A percentile compares a stretch with the other conserved stretches of the same genome.
Conservation (phyloP, 2,329 filamentous ascomycete genomes). For the Metarhizium brunneum region DNA sequence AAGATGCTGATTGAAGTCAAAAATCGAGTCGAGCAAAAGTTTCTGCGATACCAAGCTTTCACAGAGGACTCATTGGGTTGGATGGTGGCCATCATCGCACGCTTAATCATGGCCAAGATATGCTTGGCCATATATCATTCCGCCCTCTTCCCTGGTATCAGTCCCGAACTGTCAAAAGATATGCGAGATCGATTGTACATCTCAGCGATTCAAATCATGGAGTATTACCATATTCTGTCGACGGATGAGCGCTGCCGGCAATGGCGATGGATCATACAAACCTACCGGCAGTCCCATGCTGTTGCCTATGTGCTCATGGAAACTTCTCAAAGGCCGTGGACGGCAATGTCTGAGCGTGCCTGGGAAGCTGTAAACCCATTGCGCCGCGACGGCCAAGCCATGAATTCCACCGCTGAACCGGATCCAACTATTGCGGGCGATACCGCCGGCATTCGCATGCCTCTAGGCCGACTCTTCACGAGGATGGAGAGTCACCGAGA, state of each 20-base stretch:
- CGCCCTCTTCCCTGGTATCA: conserved; percentile 28
- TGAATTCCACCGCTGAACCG: neutral
- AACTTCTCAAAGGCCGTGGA: conserved; percentile 35
- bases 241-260: conserved; percentile 36
- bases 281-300: conserved; percentile 50
- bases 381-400: no score
- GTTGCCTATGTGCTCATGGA: conserved; percentile 47
- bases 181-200: conserved; percentile 33
- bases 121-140: conserved; percentile 45
- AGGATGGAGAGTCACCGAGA: neutral
- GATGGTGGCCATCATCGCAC: neutral
- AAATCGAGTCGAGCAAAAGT: conserved; percentile 10
- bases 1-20: conserved; percentile 20
- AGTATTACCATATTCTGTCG: conserved; percentile 46
- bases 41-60: neutral
- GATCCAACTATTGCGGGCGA: neutral
- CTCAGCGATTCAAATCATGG: conserved; percentile 44
- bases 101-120: conserved; percentile 32
- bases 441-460: neutral
- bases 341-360: conserved; percentile 34
- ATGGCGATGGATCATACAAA: conserved; percentile 51
- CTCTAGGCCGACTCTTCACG: neutral
- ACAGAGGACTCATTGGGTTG: neutral
- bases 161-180: conserved; percentile 25
- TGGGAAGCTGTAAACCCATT: conserved; percentile 21